Percentiles rank a stretch among this genome's conserved stretches.
Evolutionary conservation across 331 rosid species (phyloP).

Genomic region (Erythrophleum ivorense): DNA sequence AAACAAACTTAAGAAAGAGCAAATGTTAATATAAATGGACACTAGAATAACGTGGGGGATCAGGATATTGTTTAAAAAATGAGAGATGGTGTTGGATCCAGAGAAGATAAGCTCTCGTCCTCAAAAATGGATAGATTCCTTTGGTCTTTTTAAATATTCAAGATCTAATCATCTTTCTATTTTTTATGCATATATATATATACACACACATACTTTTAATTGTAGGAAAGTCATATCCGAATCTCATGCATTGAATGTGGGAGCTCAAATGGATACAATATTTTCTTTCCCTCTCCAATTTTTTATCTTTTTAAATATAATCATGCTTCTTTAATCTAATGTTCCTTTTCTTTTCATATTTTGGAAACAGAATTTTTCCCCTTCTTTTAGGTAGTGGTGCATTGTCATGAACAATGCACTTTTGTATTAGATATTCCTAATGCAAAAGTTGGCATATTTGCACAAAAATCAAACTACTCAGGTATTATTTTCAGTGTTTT

Average conservation of each 20-base stretch:
- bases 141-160: conserved; percentile 38
- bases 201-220: no score
- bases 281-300: background rate
- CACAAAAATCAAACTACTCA: background rate
- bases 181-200: conserved; percentile 1
- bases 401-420: conserved; percentile 15
- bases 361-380: background rate
- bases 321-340: conserved; percentile 23
- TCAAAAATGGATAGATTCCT: conserved; percentile 57
- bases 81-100: conserved; percentile 64
- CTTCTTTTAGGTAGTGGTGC: conserved; percentile 6
- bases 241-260: conserved; percentile 75
- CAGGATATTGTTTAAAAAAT: conserved; percentile 53
- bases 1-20: background rate
- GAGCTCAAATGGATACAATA: conserved; percentile 48
- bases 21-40: conserved; percentile 17
- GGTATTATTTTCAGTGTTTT: background rate
- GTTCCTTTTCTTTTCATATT: background rate
- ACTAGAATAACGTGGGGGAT: conserved; percentile 52
- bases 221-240: conserved; percentile 55
- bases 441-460: background rate
- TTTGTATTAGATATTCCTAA: conserved; percentile 8
- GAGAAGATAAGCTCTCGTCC: conserved; percentile 59
- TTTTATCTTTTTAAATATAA: conserved; percentile 36
- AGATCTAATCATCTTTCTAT: background rate